Evolutionary conservation across 768 basidiomycete species (phyloP).

Genomic region (Tylopilus plumbeoviolaceoides): DNA sequence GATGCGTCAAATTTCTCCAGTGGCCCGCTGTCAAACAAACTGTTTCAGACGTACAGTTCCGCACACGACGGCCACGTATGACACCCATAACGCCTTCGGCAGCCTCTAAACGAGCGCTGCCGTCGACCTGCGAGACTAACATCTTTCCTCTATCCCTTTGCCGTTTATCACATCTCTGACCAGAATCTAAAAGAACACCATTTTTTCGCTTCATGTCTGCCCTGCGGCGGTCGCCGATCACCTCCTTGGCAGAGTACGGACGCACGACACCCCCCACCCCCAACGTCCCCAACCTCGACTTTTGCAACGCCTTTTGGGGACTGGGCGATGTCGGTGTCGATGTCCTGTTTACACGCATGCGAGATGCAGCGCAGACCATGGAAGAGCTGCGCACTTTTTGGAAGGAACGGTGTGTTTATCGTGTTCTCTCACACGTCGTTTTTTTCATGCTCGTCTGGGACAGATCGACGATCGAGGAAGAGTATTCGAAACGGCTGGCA

Average conservation of each 20-base stretch:
- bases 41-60: no score
- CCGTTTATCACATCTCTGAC: constrained; percentile 19
- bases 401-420: constrained; percentile 81
- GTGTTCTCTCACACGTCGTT: background rate
- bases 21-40: no score
- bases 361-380: constrained; percentile 78
- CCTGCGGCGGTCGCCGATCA: constrained; percentile 75
- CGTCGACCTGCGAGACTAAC: background rate
- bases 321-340: constrained; percentile 82
- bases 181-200: background rate
- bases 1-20: no score
- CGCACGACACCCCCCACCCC: constrained; percentile 48
- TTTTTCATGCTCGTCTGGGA: constrained; percentile 1
- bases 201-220: constrained; percentile 51
- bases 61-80: no score
- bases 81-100: background rate
- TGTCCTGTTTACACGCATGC: constrained; percentile 85
- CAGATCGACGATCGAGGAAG: constrained; percentile 89
- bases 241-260: constrained; percentile 70
- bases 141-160: constrained; percentile 9
- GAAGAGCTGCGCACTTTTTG: constrained; percentile 86
- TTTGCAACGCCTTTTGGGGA: constrained; percentile 98
- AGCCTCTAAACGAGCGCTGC: background rate
- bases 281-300: constrained; percentile 62
- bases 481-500: constrained; percentile 82